These are phyloP conservation scores for Leccinellum luteum DNA, from an alignment of 768 basidiomycete genomes.

Conservation along the genomic window DNA sequence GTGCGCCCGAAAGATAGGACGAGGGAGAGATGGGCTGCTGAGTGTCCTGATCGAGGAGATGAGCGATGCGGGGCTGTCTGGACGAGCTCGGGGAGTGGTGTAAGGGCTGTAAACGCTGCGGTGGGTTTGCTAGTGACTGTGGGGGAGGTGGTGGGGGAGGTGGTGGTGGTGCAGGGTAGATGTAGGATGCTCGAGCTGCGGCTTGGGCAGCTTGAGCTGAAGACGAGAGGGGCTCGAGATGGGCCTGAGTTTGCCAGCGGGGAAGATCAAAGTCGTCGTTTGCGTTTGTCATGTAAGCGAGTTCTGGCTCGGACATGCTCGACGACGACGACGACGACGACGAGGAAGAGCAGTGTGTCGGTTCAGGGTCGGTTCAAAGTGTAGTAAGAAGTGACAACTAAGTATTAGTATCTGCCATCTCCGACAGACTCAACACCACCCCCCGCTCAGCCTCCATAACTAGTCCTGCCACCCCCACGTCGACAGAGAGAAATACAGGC, in stretches of 20 bases:
- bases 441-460: conserved; percentile 60
- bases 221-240: conserved; percentile 49
- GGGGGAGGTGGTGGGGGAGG: conserved; percentile 43
- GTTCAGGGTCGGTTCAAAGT: conserved; percentile 31
- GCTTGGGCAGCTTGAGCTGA: conserved; percentile 58
- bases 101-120: conserved; percentile 16
- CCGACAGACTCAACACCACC: conserved; percentile 39
- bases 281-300: conserved; percentile 68
- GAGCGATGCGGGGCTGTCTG: conserved; percentile 62
- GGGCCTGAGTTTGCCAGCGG: conserved; percentile 50
- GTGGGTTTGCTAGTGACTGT: conserved; percentile 32
- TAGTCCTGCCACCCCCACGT: conserved; percentile 49
- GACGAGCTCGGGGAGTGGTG: conserved; percentile 38
- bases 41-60: conserved; percentile 64
- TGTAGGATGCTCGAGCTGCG: conserved; percentile 49
- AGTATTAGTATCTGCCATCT: neutral
- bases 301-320: conserved; percentile 72
- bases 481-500: conserved; percentile 73
- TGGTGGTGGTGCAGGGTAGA: conserved; percentile 40
- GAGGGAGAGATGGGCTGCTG: conserved; percentile 39
- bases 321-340: conserved; percentile 12
- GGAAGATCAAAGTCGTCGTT: conserved; percentile 81
- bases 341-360: neutral
- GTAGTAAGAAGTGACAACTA: neutral
- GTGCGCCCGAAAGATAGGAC: conserved; percentile 48